Evolutionary conservation across 1,284 basidiomycete species (phyloP).

Genomic region (Cryptococcus wingfieldii): DNA sequence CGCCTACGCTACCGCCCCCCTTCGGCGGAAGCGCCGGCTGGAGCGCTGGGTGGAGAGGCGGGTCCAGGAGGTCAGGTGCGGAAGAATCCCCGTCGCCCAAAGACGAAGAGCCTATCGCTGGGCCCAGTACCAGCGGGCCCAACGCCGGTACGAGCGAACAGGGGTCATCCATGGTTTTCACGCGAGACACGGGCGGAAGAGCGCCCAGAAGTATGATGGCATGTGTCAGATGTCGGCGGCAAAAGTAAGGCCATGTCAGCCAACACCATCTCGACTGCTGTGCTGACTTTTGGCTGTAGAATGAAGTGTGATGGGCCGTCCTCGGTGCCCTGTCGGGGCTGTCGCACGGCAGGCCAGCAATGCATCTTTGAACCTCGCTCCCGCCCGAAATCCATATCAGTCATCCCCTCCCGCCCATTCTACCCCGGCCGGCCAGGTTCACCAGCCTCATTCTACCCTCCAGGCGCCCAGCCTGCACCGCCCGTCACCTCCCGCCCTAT

Average conservation of each 20-base stretch:
- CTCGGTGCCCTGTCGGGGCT: constrained; percentile 42
- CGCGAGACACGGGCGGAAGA: constrained; percentile 33
- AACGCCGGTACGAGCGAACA: neutral
- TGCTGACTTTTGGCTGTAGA: constrained; percentile 12
- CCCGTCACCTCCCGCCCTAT: constrained; percentile 32
- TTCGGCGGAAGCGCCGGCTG: constrained; percentile 15
- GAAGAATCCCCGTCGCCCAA: constrained; percentile 17
- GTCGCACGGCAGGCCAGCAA: constrained; percentile 37
- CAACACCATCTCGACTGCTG: neutral
- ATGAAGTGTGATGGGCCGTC: constrained; percentile 48
- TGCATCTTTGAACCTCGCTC: constrained; percentile 44
- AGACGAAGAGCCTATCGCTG: constrained; percentile 14
- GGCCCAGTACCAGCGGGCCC: neutral
- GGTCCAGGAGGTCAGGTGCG: constrained; percentile 19
- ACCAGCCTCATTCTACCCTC: constrained; percentile 32
- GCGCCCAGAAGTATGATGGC: constrained; percentile 48
- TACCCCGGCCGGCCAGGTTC: constrained; percentile 29
- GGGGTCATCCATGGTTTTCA: constrained; percentile 21
- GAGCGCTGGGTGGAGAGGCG: constrained; percentile 10
- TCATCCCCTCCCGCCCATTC: constrained; percentile 30
- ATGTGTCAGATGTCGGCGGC: constrained; percentile 38
- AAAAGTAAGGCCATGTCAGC: constrained; percentile 29
- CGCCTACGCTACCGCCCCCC: constrained; percentile 10
- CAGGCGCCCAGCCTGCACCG: constrained; percentile 31
- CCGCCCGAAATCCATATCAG: constrained; percentile 40